Evolutionary conservation across 2,329 filamentous ascomycete genomes (phyloP).

Genomic region (Macrophomina phaseolina): DNA sequence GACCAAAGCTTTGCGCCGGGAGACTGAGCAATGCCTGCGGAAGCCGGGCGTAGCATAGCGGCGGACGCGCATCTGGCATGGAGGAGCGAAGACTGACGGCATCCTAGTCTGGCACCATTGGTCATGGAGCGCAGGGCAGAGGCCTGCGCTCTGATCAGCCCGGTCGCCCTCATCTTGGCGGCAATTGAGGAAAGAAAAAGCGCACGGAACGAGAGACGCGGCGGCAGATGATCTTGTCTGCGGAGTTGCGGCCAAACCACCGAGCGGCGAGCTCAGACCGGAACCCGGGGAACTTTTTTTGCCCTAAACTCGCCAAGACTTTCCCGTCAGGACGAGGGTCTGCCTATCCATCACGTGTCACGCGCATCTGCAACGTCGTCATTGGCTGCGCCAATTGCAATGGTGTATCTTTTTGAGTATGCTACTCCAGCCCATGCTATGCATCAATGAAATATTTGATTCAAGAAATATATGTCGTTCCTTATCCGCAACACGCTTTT

Average conservation of each 20-base stretch:
- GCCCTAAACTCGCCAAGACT: constrained; percentile 8
- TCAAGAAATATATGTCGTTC: background rate
- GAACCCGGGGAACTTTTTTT: constrained; percentile 25
- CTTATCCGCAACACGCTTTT: background rate
- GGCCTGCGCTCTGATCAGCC: constrained; percentile 22
- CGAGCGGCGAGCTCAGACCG: constrained; percentile 22
- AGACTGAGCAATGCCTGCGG: constrained; percentile 5
- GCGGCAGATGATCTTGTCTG: constrained; percentile 8
- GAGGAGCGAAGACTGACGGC: constrained; percentile 21
- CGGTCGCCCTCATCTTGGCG: constrained; percentile 27
- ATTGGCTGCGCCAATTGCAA: constrained; percentile 6
- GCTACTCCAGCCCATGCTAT: background rate
- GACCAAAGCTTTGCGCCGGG: constrained; percentile 15
- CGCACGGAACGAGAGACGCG: constrained; percentile 19
- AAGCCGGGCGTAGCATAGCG: constrained; percentile 19
- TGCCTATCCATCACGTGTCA: constrained; percentile 2
- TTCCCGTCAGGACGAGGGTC: background rate
- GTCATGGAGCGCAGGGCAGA: constrained; percentile 20
- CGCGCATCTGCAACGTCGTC: background rate
- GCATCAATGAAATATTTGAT: background rate
- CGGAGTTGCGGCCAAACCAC: constrained; percentile 25
- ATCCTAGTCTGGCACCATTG: constrained; percentile 19
- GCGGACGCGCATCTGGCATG: constrained; percentile 25
- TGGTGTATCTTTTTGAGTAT: background rate
- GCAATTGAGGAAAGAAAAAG: background rate